These are phyloP conservation scores for Piromyces sp. DNA, from an alignment of 192 early-diverging fungal genomes.

Conservation along the genomic window DNA sequence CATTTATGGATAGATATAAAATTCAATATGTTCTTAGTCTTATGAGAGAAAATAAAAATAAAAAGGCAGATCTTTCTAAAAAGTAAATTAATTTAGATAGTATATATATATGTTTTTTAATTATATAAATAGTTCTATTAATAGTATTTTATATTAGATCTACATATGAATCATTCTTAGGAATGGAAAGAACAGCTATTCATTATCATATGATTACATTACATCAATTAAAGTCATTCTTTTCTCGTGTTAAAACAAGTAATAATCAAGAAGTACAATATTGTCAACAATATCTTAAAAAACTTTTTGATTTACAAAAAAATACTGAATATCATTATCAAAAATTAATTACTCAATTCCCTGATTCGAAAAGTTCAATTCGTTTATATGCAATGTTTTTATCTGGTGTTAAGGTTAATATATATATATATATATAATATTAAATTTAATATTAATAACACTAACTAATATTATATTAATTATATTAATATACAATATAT, in stretches of 20 bases:
- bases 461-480: too few relatives aligned
- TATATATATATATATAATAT: not conserved
- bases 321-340: not conserved
- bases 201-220: not conserved
- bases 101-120: too few relatives aligned
- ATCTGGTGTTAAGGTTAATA: not conserved
- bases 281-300: not conserved
- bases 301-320: not conserved
- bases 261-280: not conserved
- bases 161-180: not conserved
- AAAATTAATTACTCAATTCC: not conserved
- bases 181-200: not conserved
- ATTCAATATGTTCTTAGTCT: not conserved
- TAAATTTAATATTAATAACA: too few relatives aligned
- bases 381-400: not conserved
- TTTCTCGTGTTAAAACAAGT: not conserved
- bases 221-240: not conserved
- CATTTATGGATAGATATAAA: not conserved
- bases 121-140: too few relatives aligned
- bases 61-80: not conserved
- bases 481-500: too few relatives aligned
- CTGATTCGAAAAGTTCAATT: not conserved
- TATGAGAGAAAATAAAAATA: not conserved
- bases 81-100: not conserved
- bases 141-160: not conserved